A percentile compares a stretch with the other conserved stretches of the same genome.
These are phyloP conservation scores for Halophytophthora batemanensis DNA, from an alignment of 352 stramenopile genomes.

Conservation along the genomic window DNA sequence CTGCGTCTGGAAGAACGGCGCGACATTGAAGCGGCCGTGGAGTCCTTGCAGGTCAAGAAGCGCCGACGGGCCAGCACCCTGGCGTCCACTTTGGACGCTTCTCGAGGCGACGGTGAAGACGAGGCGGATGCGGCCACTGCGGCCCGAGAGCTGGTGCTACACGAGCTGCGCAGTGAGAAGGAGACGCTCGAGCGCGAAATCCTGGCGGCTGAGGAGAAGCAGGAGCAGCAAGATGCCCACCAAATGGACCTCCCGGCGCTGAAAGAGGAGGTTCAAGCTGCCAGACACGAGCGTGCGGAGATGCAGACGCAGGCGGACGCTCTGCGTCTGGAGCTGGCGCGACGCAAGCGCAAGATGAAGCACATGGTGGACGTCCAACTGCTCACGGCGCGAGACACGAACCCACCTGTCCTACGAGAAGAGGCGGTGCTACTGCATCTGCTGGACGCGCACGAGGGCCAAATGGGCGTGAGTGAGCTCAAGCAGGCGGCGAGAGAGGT, in stretches of 20 bases:
- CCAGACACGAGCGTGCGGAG: slow-evolving; percentile 17
- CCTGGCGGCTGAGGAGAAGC: slow-evolving; percentile 36
- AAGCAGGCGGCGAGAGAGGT: slow-evolving; percentile 46
- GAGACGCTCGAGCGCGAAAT: slow-evolving; percentile 45
- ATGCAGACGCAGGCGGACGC: slow-evolving; percentile 36
- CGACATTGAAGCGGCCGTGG: slow-evolving; percentile 57
- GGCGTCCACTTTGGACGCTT: slow-evolving; percentile 5
- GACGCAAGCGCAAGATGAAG: slow-evolving; percentile 59
- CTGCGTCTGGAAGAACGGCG: slow-evolving; percentile 55
- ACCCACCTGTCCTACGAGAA: slow-evolving; percentile 39
- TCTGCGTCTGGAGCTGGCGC: slow-evolving; percentile 33
- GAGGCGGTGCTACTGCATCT: slow-evolving; percentile 63
- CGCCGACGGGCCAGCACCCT: slow-evolving; percentile 7
- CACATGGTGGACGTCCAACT: slow-evolving; percentile 69
- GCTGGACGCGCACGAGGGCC: slow-evolving; percentile 52
- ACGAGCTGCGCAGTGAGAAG: slow-evolving; percentile 41
- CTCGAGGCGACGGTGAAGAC: slow-evolving; percentile 7
- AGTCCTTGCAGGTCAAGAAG: slow-evolving; percentile 46
- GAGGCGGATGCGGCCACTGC: slow-evolving; percentile 18
- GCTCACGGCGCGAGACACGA: slow-evolving; percentile 43
- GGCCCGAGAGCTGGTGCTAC: slow-evolving; percentile 27
- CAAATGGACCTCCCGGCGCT: slow-evolving; percentile 28
- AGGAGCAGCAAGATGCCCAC: slow-evolving; percentile 38
- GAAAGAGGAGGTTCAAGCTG: slow-evolving; percentile 28
- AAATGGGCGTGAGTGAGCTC: slow-evolving; percentile 64